Evolutionary conservation across 352 stramenopile genomes (phyloP).

Genomic region (Globisporangium spiculum): DNA sequence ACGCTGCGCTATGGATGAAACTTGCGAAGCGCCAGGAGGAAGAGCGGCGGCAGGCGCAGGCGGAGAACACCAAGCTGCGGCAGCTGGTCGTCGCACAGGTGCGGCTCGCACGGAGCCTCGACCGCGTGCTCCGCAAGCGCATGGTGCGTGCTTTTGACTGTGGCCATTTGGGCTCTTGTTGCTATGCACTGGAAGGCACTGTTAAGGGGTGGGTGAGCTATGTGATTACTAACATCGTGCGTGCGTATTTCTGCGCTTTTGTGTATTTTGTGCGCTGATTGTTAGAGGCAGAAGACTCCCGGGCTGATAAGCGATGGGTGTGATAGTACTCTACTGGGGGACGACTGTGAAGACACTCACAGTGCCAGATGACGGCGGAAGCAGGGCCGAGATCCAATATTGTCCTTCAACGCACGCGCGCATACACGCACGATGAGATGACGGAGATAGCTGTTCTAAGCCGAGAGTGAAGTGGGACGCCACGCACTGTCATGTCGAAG

Average conservation of each 20-base stretch:
- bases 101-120: conserved; percentile 16
- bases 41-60: conserved; percentile 8
- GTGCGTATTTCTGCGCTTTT: neutral
- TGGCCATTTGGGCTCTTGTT: neutral
- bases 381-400: no score
- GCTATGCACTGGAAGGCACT: no score
- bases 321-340: neutral
- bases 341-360: neutral
- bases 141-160: conserved; percentile 9
- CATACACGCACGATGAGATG: no score
- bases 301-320: neutral
- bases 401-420: no score
- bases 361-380: neutral
- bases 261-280: neutral
- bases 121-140: conserved; percentile 18
- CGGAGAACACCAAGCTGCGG: conserved; percentile 18
- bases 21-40: conserved; percentile 19
- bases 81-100: conserved; percentile 15
- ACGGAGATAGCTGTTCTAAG: no score
- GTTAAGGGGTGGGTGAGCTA: no score
- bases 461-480: no score
- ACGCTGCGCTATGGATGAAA: conserved; percentile 18
- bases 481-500: neutral
- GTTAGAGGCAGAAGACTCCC: neutral
- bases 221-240: no score